Percentiles rank a stretch among this genome's conserved stretches.
These are phyloP conservation scores for Lipomyces spencermartinsiae DNA, from an alignment of 805 yeast genomes.

Conservation along the genomic window DNA sequence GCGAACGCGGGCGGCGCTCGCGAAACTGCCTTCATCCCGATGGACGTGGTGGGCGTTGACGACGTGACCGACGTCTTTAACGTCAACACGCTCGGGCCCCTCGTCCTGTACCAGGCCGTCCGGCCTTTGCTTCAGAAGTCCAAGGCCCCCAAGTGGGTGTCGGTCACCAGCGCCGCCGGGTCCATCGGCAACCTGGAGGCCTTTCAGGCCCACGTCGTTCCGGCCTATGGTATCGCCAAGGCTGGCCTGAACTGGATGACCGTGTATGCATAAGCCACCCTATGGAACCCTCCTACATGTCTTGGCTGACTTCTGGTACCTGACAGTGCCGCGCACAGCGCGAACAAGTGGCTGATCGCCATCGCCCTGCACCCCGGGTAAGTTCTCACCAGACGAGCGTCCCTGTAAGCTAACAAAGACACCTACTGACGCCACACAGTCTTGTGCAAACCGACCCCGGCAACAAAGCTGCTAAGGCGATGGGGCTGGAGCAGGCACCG, in stretches of 20 bases:
- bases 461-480: not conserved
- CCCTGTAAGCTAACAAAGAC: not conserved
- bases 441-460: not conserved
- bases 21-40: not conserved
- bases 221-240: constrained; percentile 2
- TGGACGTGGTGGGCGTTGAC: not conserved
- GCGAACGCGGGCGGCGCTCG: not conserved
- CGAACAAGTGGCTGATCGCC: not conserved
- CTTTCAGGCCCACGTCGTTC: not conserved
- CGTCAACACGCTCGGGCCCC: not conserved
- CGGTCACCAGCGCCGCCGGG: not conserved
- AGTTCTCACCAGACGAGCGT: not conserved
- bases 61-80: not conserved
- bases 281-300: too few relatives aligned
- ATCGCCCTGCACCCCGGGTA: not conserved
- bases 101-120: not conserved
- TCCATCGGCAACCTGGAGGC: constrained; percentile 3
- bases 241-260: not conserved
- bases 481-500: not conserved
- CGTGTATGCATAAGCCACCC: not conserved
- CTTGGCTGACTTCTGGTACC: not conserved
- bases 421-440: not conserved
- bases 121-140: not conserved
- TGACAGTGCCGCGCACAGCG: not conserved
- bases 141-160: not conserved